phyloP scores from a whole-genome alignment of 768 basidiomycete species.

The Leccinum aurantiacum region DNA sequence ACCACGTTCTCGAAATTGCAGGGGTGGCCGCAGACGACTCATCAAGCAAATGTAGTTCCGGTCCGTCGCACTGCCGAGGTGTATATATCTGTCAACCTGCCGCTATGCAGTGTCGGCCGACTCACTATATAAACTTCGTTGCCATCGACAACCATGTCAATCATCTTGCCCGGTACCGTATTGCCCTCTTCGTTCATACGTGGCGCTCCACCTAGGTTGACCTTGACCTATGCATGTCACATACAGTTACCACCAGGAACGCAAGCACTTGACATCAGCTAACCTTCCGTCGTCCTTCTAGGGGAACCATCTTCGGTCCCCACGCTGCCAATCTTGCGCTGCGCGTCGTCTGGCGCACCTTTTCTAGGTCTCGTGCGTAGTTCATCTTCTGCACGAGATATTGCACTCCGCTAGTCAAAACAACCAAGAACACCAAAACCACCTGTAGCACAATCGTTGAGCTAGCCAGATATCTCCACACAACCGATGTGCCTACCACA shows the following conservation, averaged over 20 bases:
- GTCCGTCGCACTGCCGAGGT: slow-evolving; percentile 53
- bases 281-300: slow-evolving; percentile 70
- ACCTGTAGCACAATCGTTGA: slow-evolving; percentile 42
- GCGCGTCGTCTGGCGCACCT: slow-evolving; percentile 59
- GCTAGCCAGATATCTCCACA: slow-evolving; percentile 1
- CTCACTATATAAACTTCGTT: slow-evolving; percentile 73
- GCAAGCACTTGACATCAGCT: slow-evolving; percentile 11
- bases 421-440: slow-evolving; percentile 72
- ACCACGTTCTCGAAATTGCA: slow-evolving; percentile 69
- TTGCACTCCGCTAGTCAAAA: slow-evolving; percentile 81
- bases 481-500: slow-evolving; percentile 45
- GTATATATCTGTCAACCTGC: slow-evolving; percentile 9
- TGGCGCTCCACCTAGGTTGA: slow-evolving; percentile 59
- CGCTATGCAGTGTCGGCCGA: slow-evolving; percentile 22
- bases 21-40: slow-evolving; percentile 57
- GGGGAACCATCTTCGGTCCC: slow-evolving; percentile 72
- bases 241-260: slow-evolving; percentile 8
- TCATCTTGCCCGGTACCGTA: slow-evolving; percentile 45
- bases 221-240: slow-evolving; percentile 55
- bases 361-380: slow-evolving; percentile 66
- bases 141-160: slow-evolving; percentile 84
- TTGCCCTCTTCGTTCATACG: slow-evolving; percentile 59
- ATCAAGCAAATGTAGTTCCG: slow-evolving; percentile 59
- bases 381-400: slow-evolving; percentile 77
- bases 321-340: slow-evolving; percentile 77